A percentile compares a stretch with the other conserved stretches of the same genome.
Evolutionary conservation across 495 filamentous ascomycete genomes (phyloP).

Genomic region (Podospora pseudoanserina): DNA sequence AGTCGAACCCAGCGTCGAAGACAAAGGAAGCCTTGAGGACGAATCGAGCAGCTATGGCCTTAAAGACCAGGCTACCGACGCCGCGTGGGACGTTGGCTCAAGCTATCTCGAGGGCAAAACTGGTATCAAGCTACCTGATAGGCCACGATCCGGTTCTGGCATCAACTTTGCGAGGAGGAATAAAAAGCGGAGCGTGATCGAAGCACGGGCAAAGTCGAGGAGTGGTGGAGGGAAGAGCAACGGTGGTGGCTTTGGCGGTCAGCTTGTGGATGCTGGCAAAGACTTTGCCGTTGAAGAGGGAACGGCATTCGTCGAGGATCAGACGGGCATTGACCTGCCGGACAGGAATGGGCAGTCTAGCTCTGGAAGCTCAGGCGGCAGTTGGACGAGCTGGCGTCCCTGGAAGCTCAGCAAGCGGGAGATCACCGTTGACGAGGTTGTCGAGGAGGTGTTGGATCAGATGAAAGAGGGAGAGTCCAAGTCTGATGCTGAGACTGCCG

Average conservation of each 20-base stretch:
- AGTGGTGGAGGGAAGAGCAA: not conserved
- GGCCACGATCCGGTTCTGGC: not conserved
- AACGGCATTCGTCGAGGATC: not conserved
- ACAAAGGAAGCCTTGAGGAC: not conserved
- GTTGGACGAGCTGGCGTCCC: not conserved
- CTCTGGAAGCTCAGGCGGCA: not conserved
- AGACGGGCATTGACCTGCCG: not conserved
- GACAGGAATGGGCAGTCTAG: not conserved
- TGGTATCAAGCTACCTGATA: not conserved
- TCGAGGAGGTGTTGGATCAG: not conserved
- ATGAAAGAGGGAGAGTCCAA: not conserved
- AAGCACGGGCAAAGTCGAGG: not conserved
- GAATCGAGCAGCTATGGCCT: not conserved
- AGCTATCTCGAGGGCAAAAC: not conserved
- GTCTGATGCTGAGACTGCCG: not conserved
- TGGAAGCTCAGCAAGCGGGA: not conserved
- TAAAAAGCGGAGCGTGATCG: not conserved
- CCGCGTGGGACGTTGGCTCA: not conserved
- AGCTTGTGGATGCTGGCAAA: not conserved
- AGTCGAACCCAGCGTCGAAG: too few species aligned
- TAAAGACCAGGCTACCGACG: not conserved
- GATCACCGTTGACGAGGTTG: not conserved
- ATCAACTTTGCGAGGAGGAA: not conserved
- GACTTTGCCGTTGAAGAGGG: not conserved
- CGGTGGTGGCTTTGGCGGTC: not conserved